These are phyloP conservation scores for Striga asiatica DNA, from an alignment of 257 asterid genomes.

Conservation along the genomic window DNA sequence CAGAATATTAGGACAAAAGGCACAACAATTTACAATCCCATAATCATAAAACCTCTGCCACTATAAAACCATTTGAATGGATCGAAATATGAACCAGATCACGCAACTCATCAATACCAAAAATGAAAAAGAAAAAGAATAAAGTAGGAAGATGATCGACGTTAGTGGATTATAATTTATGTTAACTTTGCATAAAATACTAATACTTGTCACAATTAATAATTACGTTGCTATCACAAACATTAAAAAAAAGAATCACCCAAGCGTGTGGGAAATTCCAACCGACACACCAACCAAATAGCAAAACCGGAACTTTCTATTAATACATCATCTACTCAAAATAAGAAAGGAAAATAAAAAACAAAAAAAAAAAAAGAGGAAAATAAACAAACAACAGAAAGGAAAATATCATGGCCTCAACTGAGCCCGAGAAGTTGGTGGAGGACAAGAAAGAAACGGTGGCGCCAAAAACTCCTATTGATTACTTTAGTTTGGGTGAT, in stretches of 20 bases:
- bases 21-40: too few relatives aligned
- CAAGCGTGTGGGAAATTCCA: constrained; percentile 14
- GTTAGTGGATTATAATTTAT: too few relatives aligned
- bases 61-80: too few relatives aligned
- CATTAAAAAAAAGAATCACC: neutral
- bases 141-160: too few relatives aligned
- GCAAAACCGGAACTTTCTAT: constrained; percentile 3
- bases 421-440: constrained; percentile 8
- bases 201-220: neutral
- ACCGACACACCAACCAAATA: neutral
- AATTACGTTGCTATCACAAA: neutral
- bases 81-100: too few relatives aligned
- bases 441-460: constrained; percentile 16
- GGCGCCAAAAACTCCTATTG: constrained; percentile 14
- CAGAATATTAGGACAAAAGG: too few relatives aligned
- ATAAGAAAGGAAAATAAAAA: neutral
- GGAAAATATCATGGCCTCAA: constrained; percentile 15
- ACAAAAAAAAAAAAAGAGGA: too few relatives aligned
- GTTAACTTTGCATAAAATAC: neutral
- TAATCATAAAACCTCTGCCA: too few relatives aligned
- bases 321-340: constrained; percentile 7
- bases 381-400: neutral
- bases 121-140: too few relatives aligned
- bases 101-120: too few relatives aligned
- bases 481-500: constrained; percentile 29